A percentile compares a stretch with the other conserved stretches of the same genome.
These are phyloP conservation scores for Alternaria angustiovoidea DNA, from an alignment of 2,329 filamentous ascomycete species.

Conservation along the genomic window DNA sequence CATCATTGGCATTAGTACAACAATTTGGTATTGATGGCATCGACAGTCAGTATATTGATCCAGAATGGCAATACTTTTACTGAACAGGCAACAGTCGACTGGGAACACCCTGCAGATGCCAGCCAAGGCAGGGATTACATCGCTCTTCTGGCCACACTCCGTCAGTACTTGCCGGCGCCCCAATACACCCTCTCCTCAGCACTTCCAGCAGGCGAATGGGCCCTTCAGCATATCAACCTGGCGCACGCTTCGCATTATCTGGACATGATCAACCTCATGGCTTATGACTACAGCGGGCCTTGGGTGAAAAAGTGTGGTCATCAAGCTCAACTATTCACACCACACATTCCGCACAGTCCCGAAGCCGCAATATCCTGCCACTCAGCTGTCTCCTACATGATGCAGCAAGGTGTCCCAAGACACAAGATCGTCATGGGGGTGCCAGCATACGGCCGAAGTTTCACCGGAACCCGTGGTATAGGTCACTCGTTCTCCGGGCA, in stretches of 20 bases:
- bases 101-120: constrained; percentile 75
- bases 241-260: constrained; percentile 69
- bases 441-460: constrained; percentile 78
- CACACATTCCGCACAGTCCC: constrained; percentile 62
- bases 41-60: constrained; percentile 65
- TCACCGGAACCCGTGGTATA: constrained; percentile 70
- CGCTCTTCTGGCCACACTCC: constrained; percentile 70
- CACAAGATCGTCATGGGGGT: constrained; percentile 79
- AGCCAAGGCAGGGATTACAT: constrained; percentile 76
- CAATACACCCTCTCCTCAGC: constrained; percentile 75
- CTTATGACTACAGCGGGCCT: constrained; percentile 79
- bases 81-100: constrained; percentile 69
- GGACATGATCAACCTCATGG: constrained; percentile 79
- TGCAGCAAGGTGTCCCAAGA: constrained; percentile 70
- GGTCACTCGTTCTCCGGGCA: constrained; percentile 66
- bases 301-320: constrained; percentile 75
- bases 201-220: constrained; percentile 72
- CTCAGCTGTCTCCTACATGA: constrained; percentile 70
- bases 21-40: constrained; percentile 77
- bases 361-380: constrained; percentile 68
- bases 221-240: constrained; percentile 75
- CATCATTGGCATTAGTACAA: constrained; percentile 72
- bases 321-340: constrained; percentile 76
- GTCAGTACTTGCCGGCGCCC: constrained; percentile 72
- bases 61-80: neutral